Conservation (phyloP, 768 basidiomycete genomes). For the Hygrophorus russula region DNA sequence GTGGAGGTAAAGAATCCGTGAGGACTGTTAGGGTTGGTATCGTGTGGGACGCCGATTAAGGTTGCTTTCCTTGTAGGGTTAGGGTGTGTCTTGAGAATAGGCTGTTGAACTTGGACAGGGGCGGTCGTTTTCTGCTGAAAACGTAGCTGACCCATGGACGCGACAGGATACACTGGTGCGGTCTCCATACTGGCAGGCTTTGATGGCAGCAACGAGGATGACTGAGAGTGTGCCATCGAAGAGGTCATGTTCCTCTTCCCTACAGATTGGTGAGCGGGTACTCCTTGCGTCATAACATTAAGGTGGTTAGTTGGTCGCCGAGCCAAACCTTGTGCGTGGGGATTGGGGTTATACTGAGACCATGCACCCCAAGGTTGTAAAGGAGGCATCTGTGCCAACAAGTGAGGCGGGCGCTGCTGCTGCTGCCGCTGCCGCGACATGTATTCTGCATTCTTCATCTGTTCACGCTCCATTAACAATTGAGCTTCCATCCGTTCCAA, state of each 20-base stretch:
- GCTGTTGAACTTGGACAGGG: background rate
- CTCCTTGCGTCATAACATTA: too few species aligned
- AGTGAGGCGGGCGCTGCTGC: too few species aligned
- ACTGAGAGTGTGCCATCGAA: background rate
- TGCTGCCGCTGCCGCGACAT: too few species aligned
- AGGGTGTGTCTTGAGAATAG: background rate
- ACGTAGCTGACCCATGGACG: constrained; percentile 8
- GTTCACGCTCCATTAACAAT: constrained; percentile 15
- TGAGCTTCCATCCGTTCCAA: constrained; percentile 18
- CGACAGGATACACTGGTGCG: background rate
- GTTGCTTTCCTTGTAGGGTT: constrained; percentile 5
- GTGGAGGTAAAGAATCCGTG: constrained; percentile 31
- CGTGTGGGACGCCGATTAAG: constrained; percentile 35
- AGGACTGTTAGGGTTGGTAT: constrained; percentile 32
- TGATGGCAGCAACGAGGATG: background rate
- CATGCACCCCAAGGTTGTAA: too few species aligned
- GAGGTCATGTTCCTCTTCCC: background rate
- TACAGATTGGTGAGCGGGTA: too few species aligned
- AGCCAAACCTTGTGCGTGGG: too few species aligned
- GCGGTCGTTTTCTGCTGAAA: constrained; percentile 9
- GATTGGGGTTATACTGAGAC: too few species aligned
- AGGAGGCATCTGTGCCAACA: too few species aligned
- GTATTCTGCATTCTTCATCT: too few species aligned
- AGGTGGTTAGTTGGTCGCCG: too few species aligned
- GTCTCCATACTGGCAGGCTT: background rate